phyloP scores from a whole-genome alignment of 208 protist species.

The Wallacemonas collosoma region DNA sequence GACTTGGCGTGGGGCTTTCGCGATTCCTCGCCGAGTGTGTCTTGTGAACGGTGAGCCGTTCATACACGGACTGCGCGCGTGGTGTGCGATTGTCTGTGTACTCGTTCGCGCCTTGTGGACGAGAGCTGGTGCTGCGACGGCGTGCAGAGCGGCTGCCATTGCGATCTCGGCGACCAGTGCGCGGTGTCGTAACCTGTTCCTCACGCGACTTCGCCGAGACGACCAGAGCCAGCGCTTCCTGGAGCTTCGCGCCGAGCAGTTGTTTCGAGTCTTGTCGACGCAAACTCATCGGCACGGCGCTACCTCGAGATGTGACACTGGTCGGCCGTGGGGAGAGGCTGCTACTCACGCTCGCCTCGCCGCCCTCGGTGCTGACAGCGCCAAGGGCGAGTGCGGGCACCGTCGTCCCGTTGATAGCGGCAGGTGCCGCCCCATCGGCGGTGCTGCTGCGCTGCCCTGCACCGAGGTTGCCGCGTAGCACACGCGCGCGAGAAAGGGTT shows the following conservation, averaged over 20 bases:
- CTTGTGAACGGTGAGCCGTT: neutral
- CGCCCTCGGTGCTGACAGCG: neutral
- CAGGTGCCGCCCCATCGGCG: neutral
- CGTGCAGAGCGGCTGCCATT: conserved; percentile 1
- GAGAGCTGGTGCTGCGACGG: neutral
- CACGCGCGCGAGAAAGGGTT: conserved; percentile 1
- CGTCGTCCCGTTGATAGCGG: conserved; percentile 7
- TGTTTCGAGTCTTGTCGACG: conserved; percentile 3
- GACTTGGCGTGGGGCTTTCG: neutral
- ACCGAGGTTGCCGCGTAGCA: conserved; percentile 15
- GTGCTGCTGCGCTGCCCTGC: conserved; percentile 15
- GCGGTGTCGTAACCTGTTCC: neutral
- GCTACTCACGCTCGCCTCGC: conserved; percentile 1
- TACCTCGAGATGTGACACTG: neutral
- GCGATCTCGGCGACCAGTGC: neutral
- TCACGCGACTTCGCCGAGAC: neutral
- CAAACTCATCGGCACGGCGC: neutral
- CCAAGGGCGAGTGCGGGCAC: neutral
- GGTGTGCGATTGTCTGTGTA: neutral
- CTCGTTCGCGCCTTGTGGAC: neutral
- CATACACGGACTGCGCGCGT: neutral
- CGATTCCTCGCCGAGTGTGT: conserved; percentile 1
- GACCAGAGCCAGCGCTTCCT: neutral
- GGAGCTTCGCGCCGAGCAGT: conserved; percentile 5
- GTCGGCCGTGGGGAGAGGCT: neutral